Percentiles rank a stretch among this genome's conserved stretches.
Conservation (phyloP, 2,329 filamentous ascomycete species). For the Raffaelea ambrosiae region DNA sequence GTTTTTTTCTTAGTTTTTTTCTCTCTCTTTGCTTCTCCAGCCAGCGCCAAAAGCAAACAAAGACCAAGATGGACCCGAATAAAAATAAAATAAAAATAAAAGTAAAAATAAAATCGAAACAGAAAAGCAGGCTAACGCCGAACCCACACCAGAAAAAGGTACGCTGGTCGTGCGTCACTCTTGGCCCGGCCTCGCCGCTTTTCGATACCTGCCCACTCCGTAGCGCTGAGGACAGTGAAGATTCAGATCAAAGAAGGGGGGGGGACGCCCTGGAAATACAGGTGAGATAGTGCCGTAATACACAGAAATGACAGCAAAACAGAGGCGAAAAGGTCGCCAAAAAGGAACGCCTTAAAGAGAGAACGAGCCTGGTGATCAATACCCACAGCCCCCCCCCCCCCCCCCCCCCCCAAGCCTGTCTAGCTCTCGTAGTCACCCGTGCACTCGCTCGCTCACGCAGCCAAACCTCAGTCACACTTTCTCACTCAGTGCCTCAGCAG, state of each 20-base stretch:
- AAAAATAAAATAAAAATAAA: neutral
- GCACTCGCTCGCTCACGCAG: too few relatives aligned
- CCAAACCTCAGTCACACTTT: too few relatives aligned
- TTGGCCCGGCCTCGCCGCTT: neutral
- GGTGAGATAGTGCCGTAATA: too few relatives aligned
- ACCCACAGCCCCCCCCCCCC: neutral
- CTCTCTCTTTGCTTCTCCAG: neutral
- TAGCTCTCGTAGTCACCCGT: too few relatives aligned
- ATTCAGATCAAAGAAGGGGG: neutral
- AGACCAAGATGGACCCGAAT: neutral
- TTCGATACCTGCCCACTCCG: slow-evolving; percentile 2
- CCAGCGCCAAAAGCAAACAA: neutral
- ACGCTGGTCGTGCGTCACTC: slow-evolving; percentile 4
- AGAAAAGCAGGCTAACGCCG: neutral
- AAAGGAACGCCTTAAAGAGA: neutral
- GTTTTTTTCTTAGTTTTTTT: neutral
- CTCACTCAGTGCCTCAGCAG: too few relatives aligned
- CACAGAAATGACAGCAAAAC: slow-evolving; percentile 1
- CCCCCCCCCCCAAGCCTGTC: too few relatives aligned
- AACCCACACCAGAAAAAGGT: neutral
- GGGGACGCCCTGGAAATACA: too few relatives aligned
- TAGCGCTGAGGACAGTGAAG: neutral
- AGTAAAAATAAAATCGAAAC: neutral
- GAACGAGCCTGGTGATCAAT: too few relatives aligned
- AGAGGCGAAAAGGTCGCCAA: neutral